Evolutionary conservation across 371 early-diverging fungal genomes (phyloP).

Genomic region (Mortierella sp.): DNA sequence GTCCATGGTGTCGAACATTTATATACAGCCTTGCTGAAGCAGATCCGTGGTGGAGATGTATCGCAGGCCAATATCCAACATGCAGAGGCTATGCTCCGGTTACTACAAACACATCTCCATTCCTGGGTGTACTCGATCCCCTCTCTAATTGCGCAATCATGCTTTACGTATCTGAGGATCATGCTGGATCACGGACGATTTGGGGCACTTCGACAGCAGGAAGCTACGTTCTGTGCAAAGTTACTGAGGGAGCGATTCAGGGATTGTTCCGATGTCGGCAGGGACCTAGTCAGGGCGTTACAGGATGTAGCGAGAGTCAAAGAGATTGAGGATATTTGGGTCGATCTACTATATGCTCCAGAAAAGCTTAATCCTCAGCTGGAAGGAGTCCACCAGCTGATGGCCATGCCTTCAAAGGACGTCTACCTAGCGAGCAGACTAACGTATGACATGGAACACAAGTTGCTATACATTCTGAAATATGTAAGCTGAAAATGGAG

Average conservation of each 20-base stretch:
- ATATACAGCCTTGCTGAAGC: slow-evolving; percentile 66
- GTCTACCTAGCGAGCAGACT: slow-evolving; percentile 72
- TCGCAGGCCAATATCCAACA: slow-evolving; percentile 63
- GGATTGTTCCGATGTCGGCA: slow-evolving; percentile 74
- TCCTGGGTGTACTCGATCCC: slow-evolving; percentile 65
- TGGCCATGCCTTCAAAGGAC: slow-evolving; percentile 70
- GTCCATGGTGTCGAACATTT: slow-evolving; percentile 70
- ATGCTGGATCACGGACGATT: slow-evolving; percentile 65
- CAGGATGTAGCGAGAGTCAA: slow-evolving; percentile 73
- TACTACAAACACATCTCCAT: slow-evolving; percentile 62
- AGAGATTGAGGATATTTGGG: slow-evolving; percentile 74
- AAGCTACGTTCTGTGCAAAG: slow-evolving; percentile 65
- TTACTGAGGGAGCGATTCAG: slow-evolving; percentile 64
- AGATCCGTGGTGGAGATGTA: slow-evolving; percentile 77
- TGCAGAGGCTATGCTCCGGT: slow-evolving; percentile 65
- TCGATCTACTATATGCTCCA: slow-evolving; percentile 67
- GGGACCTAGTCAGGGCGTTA: slow-evolving; percentile 79
- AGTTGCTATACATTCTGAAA: slow-evolving; percentile 78
- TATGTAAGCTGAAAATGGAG: slow-evolving; percentile 58
- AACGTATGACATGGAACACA: slow-evolving; percentile 80
- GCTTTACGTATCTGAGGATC: slow-evolving; percentile 70
- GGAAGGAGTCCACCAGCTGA: slow-evolving; percentile 58
- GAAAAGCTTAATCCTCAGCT: slow-evolving; percentile 68
- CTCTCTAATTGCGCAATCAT: slow-evolving; percentile 66
- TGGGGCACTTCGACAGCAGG: slow-evolving; percentile 64